Conservation (phyloP, 2,329 filamentous ascomycete genomes). For the Kalmusia sp. region DNA sequence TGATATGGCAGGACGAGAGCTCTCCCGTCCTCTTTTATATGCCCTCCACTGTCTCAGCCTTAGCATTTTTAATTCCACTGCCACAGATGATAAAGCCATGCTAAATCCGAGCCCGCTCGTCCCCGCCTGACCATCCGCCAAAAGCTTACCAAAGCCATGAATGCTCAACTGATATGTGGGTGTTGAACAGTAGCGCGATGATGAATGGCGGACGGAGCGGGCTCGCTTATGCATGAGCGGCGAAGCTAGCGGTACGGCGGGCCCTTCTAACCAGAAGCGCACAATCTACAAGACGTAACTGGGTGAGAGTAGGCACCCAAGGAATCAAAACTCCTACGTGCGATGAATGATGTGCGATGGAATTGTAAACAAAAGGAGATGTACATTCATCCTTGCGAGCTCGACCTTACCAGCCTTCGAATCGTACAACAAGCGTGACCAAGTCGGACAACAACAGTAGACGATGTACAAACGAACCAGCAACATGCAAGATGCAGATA, state of each 20-base stretch:
- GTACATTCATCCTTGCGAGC: too few species aligned
- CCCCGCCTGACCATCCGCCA: constrained; percentile 6
- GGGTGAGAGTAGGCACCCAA: too few species aligned
- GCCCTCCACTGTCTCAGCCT: background rate
- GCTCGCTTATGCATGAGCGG: constrained; percentile 30
- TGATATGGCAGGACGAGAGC: background rate
- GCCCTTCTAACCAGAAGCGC: background rate
- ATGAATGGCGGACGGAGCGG: constrained; percentile 14
- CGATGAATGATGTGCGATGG: too few species aligned
- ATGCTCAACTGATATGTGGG: background rate
- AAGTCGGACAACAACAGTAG: too few species aligned
- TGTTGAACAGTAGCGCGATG: background rate
- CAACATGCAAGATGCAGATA: background rate
- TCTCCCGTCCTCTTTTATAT: background rate
- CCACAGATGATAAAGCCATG: background rate
- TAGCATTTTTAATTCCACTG: background rate
- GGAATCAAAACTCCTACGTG: too few species aligned
- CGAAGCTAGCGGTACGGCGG: constrained; percentile 7
- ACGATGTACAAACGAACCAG: background rate
- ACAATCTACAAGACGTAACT: too few species aligned
- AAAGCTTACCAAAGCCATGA: background rate
- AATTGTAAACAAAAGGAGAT: too few species aligned
- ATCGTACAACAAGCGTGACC: too few species aligned
- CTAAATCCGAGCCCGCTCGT: constrained; percentile 15
- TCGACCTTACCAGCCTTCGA: too few species aligned